phyloP scores from a whole-genome alignment of 441 rosid genomes.

The Syzygium malaccense region DNA sequence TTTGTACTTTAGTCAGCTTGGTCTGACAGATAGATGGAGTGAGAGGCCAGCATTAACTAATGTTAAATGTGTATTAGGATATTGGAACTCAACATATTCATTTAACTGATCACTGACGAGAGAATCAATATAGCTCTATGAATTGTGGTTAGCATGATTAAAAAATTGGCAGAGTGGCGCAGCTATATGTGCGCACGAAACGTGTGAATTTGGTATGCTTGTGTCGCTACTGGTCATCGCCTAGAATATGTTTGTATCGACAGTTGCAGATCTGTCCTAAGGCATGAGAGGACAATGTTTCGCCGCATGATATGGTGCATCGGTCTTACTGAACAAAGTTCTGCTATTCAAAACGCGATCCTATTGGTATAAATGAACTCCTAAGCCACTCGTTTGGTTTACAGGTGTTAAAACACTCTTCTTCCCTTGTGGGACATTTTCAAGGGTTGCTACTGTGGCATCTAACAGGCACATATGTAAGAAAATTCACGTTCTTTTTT shows the following conservation, averaged over 20 bases:
- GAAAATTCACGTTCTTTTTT: constrained; percentile 11
- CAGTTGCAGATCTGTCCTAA: not conserved
- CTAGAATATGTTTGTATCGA: not conserved
- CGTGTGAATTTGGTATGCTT: not conserved
- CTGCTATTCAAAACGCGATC: not conserved
- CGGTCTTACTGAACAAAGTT: not conserved
- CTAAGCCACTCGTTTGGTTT: constrained; percentile 2
- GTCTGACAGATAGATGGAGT: not conserved
- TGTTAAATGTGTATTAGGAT: not conserved
- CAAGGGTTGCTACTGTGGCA: constrained; percentile 72
- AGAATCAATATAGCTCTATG: not conserved
- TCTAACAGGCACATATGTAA: constrained; percentile 60
- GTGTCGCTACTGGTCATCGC: not conserved
- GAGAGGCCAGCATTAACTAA: not conserved
- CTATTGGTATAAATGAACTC: not conserved
- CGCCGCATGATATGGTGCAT: not conserved
- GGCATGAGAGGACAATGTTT: not conserved
- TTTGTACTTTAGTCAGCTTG: not conserved
- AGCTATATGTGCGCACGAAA: not conserved
- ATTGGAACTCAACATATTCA: not conserved
- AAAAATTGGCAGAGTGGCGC: not conserved
- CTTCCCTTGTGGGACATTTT: constrained; percentile 77
- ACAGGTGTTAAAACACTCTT: constrained; percentile 74
- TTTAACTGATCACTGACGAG: not conserved
- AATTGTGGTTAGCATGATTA: not conserved